These are phyloP conservation scores for Suillus americanus DNA, from an alignment of 768 basidiomycete genomes.

Conservation along the genomic window DNA sequence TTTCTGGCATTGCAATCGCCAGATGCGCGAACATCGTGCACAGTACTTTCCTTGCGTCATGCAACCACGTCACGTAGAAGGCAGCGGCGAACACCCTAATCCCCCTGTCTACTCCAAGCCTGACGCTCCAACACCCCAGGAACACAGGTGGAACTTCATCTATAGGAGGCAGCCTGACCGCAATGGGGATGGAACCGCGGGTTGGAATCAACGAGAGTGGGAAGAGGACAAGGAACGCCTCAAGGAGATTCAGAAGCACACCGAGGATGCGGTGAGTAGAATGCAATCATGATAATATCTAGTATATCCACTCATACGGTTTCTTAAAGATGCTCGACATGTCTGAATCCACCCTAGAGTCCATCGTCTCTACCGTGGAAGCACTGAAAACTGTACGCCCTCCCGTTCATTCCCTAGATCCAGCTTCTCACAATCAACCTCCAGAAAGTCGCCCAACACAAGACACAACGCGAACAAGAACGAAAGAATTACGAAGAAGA, in stretches of 20 bases:
- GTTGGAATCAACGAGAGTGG: slow-evolving; percentile 36
- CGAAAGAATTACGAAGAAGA: slow-evolving; percentile 50
- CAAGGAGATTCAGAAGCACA: slow-evolving; percentile 45
- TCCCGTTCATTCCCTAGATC: slow-evolving; percentile 10
- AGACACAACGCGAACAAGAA: slow-evolving; percentile 25
- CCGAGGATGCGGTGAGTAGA: slow-evolving; percentile 47
- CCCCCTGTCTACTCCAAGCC: slow-evolving; percentile 17
- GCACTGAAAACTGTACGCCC: slow-evolving; percentile 55
- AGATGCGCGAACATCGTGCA: slow-evolving; percentile 42
- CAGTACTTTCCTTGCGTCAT: slow-evolving; percentile 31
- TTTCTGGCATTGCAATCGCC: slow-evolving; percentile 39
- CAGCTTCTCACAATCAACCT: neutral
- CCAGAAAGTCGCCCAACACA: slow-evolving; percentile 35
- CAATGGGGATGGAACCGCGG: slow-evolving; percentile 16
- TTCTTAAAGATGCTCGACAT: slow-evolving; percentile 51
- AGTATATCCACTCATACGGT: neutral
- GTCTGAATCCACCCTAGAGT: slow-evolving; percentile 68
- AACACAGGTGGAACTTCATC: slow-evolving; percentile 10
- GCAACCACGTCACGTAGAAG: slow-evolving; percentile 21
- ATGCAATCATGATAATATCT: neutral
- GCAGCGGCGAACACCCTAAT: slow-evolving; percentile 13
- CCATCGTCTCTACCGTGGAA: slow-evolving; percentile 55
- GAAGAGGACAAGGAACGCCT: slow-evolving; percentile 49
- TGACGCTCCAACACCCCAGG: slow-evolving; percentile 8
- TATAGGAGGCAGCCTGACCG: slow-evolving; percentile 8